Evolutionary conservation across 371 early-diverging fungal genomes (phyloP), one percentile per base, ranked within the genome.

Genomic region (Mucor sp.): DNA sequence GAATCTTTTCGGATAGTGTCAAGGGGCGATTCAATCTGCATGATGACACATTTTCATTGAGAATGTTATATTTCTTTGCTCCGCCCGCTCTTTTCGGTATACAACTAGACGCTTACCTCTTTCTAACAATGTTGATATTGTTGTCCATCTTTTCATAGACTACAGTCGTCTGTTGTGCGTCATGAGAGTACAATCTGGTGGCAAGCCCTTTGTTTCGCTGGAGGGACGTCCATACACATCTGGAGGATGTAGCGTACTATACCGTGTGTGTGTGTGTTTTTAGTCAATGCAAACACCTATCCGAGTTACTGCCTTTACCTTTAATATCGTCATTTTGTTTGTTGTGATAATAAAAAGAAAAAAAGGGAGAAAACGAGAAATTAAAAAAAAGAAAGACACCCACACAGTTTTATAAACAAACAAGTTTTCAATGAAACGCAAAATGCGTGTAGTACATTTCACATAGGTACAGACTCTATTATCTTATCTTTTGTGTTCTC

Each of bases 1-100:
- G 90, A 66, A 96, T 88, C 90, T 97, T 97, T 80, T 97, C 96
- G 14, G 98, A 93, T 32, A 96, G 85, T 44, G 97, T 95, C 79
- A 97, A 83, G 59, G 93, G 91, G 60, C 89, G 89, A 73, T 85
- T 84, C 70, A 92, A 72, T 73, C 90, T 90, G 21, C n/a, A 12
- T 57, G 19, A 23, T 30, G 6, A 30, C 2, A 30, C 27, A 17
- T 53, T 53, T 17, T 35, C 25, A 3, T 30, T 25, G 30, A 56
- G n/a, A n/a, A n/a, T 30, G 30, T 30, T 30, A 30, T 28, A 44
- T 53, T 58, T 47, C 23, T 48, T 50, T 50, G 25, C 25, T 50
- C 25, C 11, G 8, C 21, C 30, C 6, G 30, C 30, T 30, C 30
- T 30, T 2, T 6, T 6, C 30, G 4, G 30, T 30, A 6, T 37